Evolutionary conservation across 768 basidiomycete genomes (phyloP).

Genomic region (Trametes sanguinea): DNA sequence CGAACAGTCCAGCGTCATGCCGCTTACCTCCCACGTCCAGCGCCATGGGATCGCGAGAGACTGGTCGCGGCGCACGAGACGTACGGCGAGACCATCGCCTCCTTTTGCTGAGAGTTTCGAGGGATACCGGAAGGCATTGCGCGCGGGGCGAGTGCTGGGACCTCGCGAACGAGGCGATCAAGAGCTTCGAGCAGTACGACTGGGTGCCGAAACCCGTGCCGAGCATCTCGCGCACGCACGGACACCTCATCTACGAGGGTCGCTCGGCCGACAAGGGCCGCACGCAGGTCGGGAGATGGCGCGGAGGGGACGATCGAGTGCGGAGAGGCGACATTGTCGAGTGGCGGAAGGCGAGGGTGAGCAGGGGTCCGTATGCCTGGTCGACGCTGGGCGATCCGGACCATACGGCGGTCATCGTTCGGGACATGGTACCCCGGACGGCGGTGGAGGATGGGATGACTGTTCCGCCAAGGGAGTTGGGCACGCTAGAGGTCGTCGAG

Average conservation of each 20-base stretch:
- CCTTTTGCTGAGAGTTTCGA: constrained; percentile 51
- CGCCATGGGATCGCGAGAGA: constrained; percentile 34
- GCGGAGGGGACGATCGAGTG: constrained; percentile 53
- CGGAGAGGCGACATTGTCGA: constrained; percentile 58
- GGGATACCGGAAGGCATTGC: constrained; percentile 43
- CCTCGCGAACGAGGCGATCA: constrained; percentile 52
- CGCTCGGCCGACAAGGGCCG: constrained; percentile 36
- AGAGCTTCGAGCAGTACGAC: constrained; percentile 42
- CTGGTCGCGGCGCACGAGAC: constrained; percentile 46
- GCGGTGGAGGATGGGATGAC: constrained; percentile 36
- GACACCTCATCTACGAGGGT: constrained; percentile 52
- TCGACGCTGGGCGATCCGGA: constrained; percentile 51
- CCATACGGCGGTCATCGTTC: constrained; percentile 54
- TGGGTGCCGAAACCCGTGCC: constrained; percentile 49
- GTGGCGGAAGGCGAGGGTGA: constrained; percentile 47
- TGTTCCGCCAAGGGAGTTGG: constrained; percentile 43
- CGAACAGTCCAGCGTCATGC: constrained; percentile 38
- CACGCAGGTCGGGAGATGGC: constrained; percentile 44
- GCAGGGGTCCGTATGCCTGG: constrained; percentile 19
- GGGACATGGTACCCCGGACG: constrained; percentile 38
- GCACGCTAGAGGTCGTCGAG: constrained; percentile 52
- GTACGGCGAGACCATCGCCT: constrained; percentile 51
- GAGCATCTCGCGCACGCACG: constrained; percentile 53
- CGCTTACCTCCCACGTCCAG: constrained; percentile 42
- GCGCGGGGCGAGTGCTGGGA: constrained; percentile 63